Evolutionary conservation across 768 basidiomycete species (phyloP).

Genomic region (Auricularia sp.): DNA sequence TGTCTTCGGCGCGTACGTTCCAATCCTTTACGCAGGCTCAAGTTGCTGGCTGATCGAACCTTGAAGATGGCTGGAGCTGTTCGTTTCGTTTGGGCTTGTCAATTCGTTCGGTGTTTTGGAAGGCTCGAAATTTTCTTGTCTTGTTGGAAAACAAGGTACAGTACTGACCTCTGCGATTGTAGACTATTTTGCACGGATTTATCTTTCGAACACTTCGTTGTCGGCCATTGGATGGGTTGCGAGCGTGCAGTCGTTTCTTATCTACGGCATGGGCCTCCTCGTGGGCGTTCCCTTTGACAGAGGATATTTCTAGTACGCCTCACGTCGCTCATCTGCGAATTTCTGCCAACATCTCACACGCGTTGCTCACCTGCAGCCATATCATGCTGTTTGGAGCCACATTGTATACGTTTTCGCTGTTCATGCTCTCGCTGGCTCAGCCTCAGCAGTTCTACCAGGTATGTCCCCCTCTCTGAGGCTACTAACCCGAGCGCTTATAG

Average conservation of each 20-base stretch:
- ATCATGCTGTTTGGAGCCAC: constrained; percentile 36
- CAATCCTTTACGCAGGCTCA: not conserved
- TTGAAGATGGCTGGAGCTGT: not conserved
- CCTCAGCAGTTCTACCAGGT: constrained; percentile 37
- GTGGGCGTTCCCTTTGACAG: constrained; percentile 42
- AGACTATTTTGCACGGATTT: constrained; percentile 32
- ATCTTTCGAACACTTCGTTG: constrained; percentile 25
- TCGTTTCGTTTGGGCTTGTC: constrained; percentile 30
- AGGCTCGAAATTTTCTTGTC: constrained; percentile 16
- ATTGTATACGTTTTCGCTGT: constrained; percentile 34
- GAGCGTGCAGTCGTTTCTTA: constrained; percentile 38
- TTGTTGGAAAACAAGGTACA: no score
- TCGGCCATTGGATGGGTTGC: constrained; percentile 29
- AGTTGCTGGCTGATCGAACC: not conserved
- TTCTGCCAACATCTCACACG: no score
- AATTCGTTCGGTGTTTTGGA: constrained; percentile 40
- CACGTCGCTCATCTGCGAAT: no score
- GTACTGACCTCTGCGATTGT: not conserved
- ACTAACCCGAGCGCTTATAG: not conserved
- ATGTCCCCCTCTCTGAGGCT: constrained; percentile 10
- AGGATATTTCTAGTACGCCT: constrained; percentile 37
- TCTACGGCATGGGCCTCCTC: constrained; percentile 34
- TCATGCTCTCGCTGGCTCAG: constrained; percentile 38
- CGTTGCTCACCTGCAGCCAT: constrained; percentile 21
- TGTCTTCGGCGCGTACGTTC: not conserved